Percentiles rank a stretch among this genome's conserved stretches.
Evolutionary conservation across 768 basidiomycete species (phyloP).

Genomic region (Trametes meyenii): DNA sequence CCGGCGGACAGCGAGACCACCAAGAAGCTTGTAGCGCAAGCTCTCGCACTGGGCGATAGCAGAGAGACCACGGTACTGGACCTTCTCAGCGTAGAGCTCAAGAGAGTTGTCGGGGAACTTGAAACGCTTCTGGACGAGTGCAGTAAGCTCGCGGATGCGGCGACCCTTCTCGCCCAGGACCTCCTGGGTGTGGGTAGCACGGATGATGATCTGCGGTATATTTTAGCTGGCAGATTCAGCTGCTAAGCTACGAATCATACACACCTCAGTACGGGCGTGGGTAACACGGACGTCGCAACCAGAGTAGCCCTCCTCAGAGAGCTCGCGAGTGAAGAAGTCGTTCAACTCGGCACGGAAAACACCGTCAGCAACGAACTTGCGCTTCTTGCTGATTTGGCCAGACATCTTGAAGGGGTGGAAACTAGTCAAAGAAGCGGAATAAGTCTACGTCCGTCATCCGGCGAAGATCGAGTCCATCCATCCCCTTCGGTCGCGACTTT

Average conservation of each 20-base stretch:
- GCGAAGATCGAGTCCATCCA: conserved; percentile 14
- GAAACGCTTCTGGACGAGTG: conserved; percentile 99
- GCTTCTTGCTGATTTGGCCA: conserved; percentile 93
- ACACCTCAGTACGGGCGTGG: conserved; percentile 95
- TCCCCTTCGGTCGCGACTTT: conserved; percentile 8
- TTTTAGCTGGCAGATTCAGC: conserved; percentile 1
- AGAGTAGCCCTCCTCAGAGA: conserved; percentile 99
- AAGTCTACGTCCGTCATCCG: conserved; percentile 22
- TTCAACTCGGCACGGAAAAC: conserved; percentile 99
- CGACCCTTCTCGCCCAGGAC: conserved; percentile 99
- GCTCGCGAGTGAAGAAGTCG: conserved; percentile 98
- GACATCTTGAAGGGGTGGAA: conserved; percentile 59
- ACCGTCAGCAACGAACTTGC: conserved; percentile 98
- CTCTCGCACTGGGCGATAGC: conserved; percentile 99
- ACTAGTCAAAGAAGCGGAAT: conserved; percentile 1
- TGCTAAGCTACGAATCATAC: neutral
- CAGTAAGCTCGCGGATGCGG: conserved; percentile 97
- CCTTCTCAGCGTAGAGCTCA: conserved; percentile 99
- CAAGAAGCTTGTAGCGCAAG: conserved; percentile 97
- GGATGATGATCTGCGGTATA: conserved; percentile 86
- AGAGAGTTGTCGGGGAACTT: conserved; percentile 99
- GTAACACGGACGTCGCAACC: conserved; percentile 99
- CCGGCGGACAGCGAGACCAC: conserved; percentile 99
- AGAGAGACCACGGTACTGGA: conserved; percentile 96
- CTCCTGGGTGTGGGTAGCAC: conserved; percentile 98